Conservation (phyloP, 2,329 filamentous ascomycete species). For the Zymoseptoria crescenta region DNA sequence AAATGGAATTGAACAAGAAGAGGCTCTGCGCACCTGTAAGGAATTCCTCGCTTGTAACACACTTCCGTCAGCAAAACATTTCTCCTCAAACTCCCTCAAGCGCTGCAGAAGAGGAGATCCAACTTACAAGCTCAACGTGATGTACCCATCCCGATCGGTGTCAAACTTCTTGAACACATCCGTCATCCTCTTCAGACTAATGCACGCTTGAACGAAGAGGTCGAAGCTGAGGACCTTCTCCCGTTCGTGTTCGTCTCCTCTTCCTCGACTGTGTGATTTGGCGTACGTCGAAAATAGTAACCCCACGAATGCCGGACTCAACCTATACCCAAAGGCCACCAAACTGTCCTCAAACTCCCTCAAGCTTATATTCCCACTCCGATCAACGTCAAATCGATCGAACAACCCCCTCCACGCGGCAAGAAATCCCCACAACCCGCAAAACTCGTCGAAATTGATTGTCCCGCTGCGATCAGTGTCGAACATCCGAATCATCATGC, state of each 20-base stretch:
- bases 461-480: constrained; percentile 82
- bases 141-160: constrained; percentile 81
- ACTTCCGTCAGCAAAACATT: constrained; percentile 9
- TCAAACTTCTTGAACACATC: constrained; percentile 99
- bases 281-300: constrained; percentile 86
- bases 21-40: constrained; percentile 49
- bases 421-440: constrained; percentile 91
- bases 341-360: constrained; percentile 85
- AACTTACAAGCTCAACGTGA: constrained; percentile 46
- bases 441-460: constrained; percentile 94
- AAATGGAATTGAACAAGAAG: constrained; percentile 48
- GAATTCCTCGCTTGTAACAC: constrained; percentile 40
- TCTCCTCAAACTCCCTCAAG: neutral
- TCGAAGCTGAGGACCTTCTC: constrained; percentile 58
- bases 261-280: constrained; percentile 29
- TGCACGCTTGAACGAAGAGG: constrained; percentile 94
- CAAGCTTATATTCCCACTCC: constrained; percentile 68
- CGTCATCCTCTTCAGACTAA: constrained; percentile 95
- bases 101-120: neutral
- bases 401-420: constrained; percentile 91
- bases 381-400: constrained; percentile 85
- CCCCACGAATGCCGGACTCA: constrained; percentile 75
- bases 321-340: constrained; percentile 82
- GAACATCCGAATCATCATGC: constrained; percentile 99
- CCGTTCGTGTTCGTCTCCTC: constrained; percentile 31